These are phyloP conservation scores for Acer campestre DNA, from an alignment of 345 rosid genomes.

Conservation along the genomic window DNA sequence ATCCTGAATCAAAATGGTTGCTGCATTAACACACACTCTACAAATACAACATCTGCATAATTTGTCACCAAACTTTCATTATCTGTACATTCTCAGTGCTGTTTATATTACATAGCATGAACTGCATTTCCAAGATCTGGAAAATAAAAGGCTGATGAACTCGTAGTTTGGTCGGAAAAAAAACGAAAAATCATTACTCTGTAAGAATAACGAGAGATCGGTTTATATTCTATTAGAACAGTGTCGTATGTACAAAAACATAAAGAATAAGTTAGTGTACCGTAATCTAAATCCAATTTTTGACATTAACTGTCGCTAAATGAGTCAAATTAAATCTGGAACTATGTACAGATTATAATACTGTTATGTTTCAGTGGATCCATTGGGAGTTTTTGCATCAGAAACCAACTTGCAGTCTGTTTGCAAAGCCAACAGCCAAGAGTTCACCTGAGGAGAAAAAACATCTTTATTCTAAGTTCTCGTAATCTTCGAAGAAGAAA, in stretches of 20 bases:
- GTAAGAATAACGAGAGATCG: background rate
- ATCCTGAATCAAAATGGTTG: background rate
- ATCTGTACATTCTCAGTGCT: background rate
- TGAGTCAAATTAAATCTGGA: background rate
- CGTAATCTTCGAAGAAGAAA: background rate
- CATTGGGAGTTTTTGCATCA: conserved; percentile 43
- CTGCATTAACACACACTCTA: background rate
- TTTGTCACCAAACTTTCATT: background rate
- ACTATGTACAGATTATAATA: conserved; percentile 38
- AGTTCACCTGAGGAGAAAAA: conserved; percentile 51
- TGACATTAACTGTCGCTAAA: background rate
- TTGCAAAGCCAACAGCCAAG: conserved; percentile 68
- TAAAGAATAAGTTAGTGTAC: conserved; percentile 37
- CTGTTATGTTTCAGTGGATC: conserved; percentile 25
- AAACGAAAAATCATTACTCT: background rate
- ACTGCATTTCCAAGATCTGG: background rate
- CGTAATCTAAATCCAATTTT: conserved; percentile 13
- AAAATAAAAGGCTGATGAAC: background rate
- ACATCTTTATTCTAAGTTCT: background rate
- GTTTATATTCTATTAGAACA: conserved; percentile 13
- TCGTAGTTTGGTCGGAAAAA: background rate
- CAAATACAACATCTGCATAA: background rate
- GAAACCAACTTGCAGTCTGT: conserved; percentile 48
- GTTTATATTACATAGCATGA: background rate
- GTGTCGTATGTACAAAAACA: conserved; percentile 35